Evolutionary conservation across 345 rosid genomes (phyloP), one percentile per base, ranked within the genome.

Genomic region (Eucalyptus leucophloia): DNA sequence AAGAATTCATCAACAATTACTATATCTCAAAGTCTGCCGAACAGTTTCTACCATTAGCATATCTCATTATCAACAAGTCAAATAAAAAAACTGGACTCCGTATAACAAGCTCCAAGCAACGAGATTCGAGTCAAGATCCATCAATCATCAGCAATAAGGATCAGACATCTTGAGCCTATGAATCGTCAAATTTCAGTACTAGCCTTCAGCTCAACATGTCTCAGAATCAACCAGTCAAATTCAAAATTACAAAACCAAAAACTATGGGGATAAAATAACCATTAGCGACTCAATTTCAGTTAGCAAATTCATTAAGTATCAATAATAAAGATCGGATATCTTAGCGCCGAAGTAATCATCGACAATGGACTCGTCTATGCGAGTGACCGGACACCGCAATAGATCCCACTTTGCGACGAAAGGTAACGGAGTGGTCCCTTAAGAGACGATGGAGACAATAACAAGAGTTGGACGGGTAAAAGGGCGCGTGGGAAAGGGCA

Each of bases 271-370:
- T 34, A 12, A 5, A 58, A 45, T 37, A 88, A 89, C 24, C 56
- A 18, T 8, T 53, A 8, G 23, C 34, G 7, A 16, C 30, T 54
- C 88, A 19, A 28, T 26, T 44, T 85, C 21, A 28, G 32, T 16
- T 26, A 82, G 3, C n/a, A 77, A 34, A 28, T 37, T 24, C 26
- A 13, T 18, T 30, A 40, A 49, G 90, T 94, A 97, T 98, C 99
- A 97, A 88, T 97, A 93, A 89, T 95, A 97, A 92, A 98, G 98
- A 90, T 98, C 97, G 19, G 95, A 83, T 72, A 97, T 89, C 89
- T 91, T 91, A 87, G 95, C 94, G 87, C 99, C 97, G 86, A 95
- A 96, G 90, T 93, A 95, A 89, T 95, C 95, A 7, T 96, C 98
- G n/a, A 96, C 93, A 26, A 95, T 92, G 77, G 97, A 93, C 51